Base-by-base conservation (phyloP, 371 early-diverging fungal species). In the Circinella umbellata region DNA sequence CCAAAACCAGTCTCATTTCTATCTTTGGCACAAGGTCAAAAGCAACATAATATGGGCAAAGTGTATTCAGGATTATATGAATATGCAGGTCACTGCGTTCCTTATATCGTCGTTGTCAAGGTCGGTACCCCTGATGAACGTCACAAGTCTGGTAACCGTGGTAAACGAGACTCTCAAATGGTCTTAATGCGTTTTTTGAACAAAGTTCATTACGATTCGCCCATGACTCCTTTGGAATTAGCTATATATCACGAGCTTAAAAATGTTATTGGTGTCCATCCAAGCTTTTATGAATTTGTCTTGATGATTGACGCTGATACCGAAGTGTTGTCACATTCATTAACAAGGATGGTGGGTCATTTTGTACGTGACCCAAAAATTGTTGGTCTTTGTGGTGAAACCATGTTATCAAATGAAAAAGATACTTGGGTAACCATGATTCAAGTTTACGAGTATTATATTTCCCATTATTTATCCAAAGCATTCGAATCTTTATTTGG, bases 401-500 rank as follows among this genome's bases (percentile, higher is more conserved):
- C 97, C 4, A 82, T 85, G 70, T 82, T 97, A 61, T 90, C 92
- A 14, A 97, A 97, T 78, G 93, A 95, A 73, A 90, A 93, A 69
- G 88, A 89, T 64, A 90, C 94, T 5, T 95, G 94, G 94, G 94
- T 95, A 35, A 98, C 99, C 0, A 98, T 98, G 96, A 96, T 99
- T 76, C 99, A 99, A 78, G 99, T 99, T 17, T 98, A 95, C 79
- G 97, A 96, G 78, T 98, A 99, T 89, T 99, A 95, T 80, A 99
- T 99, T 68, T 96, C 98, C 18, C 99, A 99, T 86, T 96, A 99
- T 69, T 77, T 99, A 69, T 88, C 96, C 49, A 99, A 99, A 85
- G 96, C 99, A 1, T 99, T 99, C 80, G 99, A 99, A 82, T 96
- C 96, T 15, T 89, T 99, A 51, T 99, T 99, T 83, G 99, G 99